These are phyloP conservation scores for Aspergillus ellipticus DNA, from an alignment of 495 filamentous ascomycete species.

Conservation along the genomic window DNA sequence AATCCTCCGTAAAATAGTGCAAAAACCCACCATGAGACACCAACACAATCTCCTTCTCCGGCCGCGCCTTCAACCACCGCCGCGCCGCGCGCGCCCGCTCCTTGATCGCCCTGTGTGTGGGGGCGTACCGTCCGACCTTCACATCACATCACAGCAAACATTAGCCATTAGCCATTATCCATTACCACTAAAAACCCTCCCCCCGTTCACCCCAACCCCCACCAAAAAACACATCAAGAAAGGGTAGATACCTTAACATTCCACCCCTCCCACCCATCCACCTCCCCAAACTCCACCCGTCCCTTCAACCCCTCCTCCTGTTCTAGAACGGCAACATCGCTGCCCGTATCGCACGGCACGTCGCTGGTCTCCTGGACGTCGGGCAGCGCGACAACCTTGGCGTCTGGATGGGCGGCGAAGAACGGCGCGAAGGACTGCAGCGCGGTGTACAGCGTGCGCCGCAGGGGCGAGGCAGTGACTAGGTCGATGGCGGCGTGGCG, in stretches of 20 bases:
- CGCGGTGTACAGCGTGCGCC: slow-evolving; percentile 79
- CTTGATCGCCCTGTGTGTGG: slow-evolving; percentile 54
- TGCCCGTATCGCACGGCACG: slow-evolving; percentile 78
- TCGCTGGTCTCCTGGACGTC: slow-evolving; percentile 78
- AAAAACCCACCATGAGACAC: slow-evolving; percentile 70
- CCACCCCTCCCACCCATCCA: slow-evolving; percentile 67
- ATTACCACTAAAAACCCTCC: not conserved
- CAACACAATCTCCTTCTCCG: slow-evolving; percentile 61
- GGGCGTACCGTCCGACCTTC: slow-evolving; percentile 51
- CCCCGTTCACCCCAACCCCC: too few species aligned
- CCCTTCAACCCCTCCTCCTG: slow-evolving; percentile 60
- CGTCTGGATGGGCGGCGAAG: slow-evolving; percentile 41
- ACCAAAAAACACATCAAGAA: slow-evolving; percentile 2
- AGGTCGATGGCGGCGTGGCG: slow-evolving; percentile 60
- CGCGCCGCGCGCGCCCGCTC: slow-evolving; percentile 62
- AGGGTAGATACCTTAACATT: slow-evolving; percentile 61
- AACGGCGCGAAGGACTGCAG: slow-evolving; percentile 63
- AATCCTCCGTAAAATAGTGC: slow-evolving; percentile 82
- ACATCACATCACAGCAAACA: slow-evolving; percentile 1
- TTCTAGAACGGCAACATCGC: slow-evolving; percentile 48
- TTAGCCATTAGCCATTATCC: not conserved
- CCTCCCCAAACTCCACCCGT: slow-evolving; percentile 59
- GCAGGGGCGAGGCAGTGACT: slow-evolving; percentile 77
- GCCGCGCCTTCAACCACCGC: slow-evolving; percentile 57
- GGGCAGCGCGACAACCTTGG: slow-evolving; percentile 64